Conservation (phyloP, 805 yeast species). For the Dipodascus albidus region DNA sequence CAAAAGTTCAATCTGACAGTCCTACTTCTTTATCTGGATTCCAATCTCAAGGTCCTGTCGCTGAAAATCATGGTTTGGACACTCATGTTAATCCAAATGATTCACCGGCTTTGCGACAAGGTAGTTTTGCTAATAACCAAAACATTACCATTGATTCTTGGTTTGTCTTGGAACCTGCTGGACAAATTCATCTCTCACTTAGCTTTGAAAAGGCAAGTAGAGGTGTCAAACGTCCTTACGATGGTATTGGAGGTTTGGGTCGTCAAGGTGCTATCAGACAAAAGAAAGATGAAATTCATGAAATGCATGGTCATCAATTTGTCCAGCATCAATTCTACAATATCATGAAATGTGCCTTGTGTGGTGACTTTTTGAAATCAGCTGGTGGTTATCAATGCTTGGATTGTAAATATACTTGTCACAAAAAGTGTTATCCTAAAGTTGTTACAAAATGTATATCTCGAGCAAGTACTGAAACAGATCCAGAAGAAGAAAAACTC, state of each 20-base stretch:
- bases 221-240: conserved; percentile 33
- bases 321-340: conserved; percentile 91
- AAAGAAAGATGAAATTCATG: conserved; percentile 72
- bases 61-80: background rate
- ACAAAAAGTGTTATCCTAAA: conserved; percentile 65
- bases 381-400: conserved; percentile 72
- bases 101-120: background rate
- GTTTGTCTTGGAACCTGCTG: conserved; percentile 90
- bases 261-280: conserved; percentile 98
- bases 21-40: background rate
- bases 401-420: conserved; percentile 69
- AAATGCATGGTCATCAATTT: conserved; percentile 95
- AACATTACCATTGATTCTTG: conserved; percentile 48
- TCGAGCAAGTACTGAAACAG: conserved; percentile 53
- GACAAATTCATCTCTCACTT: conserved; percentile 68
- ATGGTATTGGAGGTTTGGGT: conserved; percentile 53
- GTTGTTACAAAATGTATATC: conserved; percentile 74
- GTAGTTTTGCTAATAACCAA: background rate
- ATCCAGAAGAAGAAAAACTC: conserved; percentile 65
- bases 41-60: background rate
- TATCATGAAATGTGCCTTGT: conserved; percentile 93
- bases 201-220: conserved; percentile 64
- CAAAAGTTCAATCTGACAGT: conserved; percentile 26
- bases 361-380: conserved; percentile 85
- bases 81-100: background rate